A percentile compares a stretch with the other conserved stretches of the same genome.
Evolutionary conservation across 495 filamentous ascomycete genomes (phyloP).

Genomic region (Aspergillus panamensis): DNA sequence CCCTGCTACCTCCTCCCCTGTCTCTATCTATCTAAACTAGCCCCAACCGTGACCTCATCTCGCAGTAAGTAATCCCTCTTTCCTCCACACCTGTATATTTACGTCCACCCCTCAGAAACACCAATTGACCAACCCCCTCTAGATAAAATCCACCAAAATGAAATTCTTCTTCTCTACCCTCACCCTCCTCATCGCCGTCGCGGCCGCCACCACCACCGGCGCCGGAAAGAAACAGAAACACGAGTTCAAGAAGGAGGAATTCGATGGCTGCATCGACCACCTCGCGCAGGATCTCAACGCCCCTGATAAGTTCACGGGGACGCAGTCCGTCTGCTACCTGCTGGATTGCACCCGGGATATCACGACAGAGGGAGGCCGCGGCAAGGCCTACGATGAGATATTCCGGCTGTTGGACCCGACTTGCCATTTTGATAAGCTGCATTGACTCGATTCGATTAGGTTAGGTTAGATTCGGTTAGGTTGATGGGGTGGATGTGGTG

Average conservation of each 20-base stretch:
- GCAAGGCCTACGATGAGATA: neutral
- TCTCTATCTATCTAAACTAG: too few species aligned
- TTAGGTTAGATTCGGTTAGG: neutral
- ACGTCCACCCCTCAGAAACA: too few species aligned
- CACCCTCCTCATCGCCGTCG: neutral
- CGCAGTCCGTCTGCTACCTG: neutral
- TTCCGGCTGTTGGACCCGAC: neutral
- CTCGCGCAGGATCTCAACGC: neutral
- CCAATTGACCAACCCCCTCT: too few species aligned
- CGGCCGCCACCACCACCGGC: neutral
- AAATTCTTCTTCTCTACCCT: neutral
- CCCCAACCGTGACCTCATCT: too few species aligned
- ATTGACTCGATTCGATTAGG: neutral
- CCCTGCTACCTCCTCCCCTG: too few species aligned
- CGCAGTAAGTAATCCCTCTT: too few species aligned
- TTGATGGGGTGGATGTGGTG: neutral
- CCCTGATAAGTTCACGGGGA: neutral
- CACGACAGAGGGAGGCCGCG: neutral
- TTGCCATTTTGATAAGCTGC: neutral
- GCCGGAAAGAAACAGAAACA: too few species aligned
- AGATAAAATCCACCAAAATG: neutral
- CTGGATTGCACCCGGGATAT: neutral
- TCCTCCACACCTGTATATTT: too few species aligned
- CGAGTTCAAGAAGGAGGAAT: neutral
- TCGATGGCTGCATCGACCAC: neutral